These are phyloP conservation scores for Coprinopsis strossmayeri DNA, from an alignment of 768 basidiomycete genomes.

Conservation along the genomic window DNA sequence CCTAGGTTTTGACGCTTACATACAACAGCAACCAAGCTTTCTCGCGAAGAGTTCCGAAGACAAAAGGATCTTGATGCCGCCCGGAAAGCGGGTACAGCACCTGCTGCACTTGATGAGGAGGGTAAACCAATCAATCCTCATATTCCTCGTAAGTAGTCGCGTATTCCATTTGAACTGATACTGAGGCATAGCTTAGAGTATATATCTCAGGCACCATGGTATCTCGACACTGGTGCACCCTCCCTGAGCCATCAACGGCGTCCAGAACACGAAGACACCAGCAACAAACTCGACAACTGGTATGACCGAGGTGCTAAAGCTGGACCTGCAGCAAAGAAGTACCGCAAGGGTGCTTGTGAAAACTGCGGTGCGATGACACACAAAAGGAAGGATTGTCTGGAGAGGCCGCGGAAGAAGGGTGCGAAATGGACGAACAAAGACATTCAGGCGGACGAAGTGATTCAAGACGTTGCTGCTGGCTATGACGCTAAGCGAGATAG, in stretches of 20 bases:
- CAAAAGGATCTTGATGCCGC: slow-evolving; percentile 98
- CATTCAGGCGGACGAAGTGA: slow-evolving; percentile 86
- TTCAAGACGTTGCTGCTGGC: slow-evolving; percentile 69
- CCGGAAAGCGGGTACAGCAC: slow-evolving; percentile 96
- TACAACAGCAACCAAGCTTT: slow-evolving; percentile 71
- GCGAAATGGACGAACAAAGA: slow-evolving; percentile 88
- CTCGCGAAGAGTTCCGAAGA: slow-evolving; percentile 88
- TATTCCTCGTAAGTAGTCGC: slow-evolving; percentile 75
- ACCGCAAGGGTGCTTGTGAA: slow-evolving; percentile 96
- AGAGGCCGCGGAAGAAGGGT: slow-evolving; percentile 93
- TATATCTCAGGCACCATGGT: slow-evolving; percentile 99
- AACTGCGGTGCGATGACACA: slow-evolving; percentile 98
- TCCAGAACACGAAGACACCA: slow-evolving; percentile 50
- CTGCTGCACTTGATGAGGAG: slow-evolving; percentile 91
- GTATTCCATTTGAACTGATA: slow-evolving; percentile 2
- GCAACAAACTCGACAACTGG: slow-evolving; percentile 79
- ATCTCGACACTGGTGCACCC: slow-evolving; percentile 89
- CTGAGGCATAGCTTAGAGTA: slow-evolving; percentile 54
- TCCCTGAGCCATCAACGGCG: slow-evolving; percentile 93
- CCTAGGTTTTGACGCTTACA: neutral
- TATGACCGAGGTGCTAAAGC: slow-evolving; percentile 83
- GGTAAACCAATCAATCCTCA: slow-evolving; percentile 97
- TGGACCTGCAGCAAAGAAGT: slow-evolving; percentile 94
- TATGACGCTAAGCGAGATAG: slow-evolving; percentile 96
- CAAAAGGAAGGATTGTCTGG: slow-evolving; percentile 85